Percentiles rank a stretch among this genome's conserved stretches.
phyloP scores from a whole-genome alignment of 495 filamentous ascomycete species.

The Lasiosphaeria hispida region DNA sequence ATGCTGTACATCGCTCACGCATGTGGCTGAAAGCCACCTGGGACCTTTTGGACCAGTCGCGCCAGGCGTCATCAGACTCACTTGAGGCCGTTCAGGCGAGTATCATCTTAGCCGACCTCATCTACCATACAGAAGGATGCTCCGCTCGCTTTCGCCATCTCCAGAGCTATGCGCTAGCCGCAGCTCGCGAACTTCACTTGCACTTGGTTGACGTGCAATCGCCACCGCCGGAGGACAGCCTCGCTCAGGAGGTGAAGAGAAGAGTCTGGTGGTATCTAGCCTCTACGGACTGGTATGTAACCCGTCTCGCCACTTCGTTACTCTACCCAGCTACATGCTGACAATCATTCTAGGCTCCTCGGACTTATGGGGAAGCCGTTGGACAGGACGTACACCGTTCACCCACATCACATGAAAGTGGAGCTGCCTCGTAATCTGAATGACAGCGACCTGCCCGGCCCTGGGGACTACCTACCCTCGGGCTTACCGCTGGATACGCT shows the following conservation, averaged over 20 bases:
- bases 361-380: constrained; percentile 34
- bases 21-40: constrained; percentile 39
- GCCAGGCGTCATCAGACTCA: constrained; percentile 24
- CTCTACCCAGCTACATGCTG: not conserved
- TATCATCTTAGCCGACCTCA: constrained; percentile 38
- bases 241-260: constrained; percentile 41
- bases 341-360: constrained; percentile 32
- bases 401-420: constrained; percentile 45
- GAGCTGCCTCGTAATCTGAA: constrained; percentile 46
- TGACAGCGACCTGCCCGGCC: constrained; percentile 44
- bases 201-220: constrained; percentile 40
- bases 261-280: constrained; percentile 52
- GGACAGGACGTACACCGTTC: constrained; percentile 41
- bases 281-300: constrained; percentile 45
- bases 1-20: not conserved
- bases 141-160: constrained; percentile 34
- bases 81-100: constrained; percentile 48
- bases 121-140: constrained; percentile 42
- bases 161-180: constrained; percentile 29
- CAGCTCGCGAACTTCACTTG: constrained; percentile 40
- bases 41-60: constrained; percentile 40
- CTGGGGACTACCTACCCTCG: too few species aligned
- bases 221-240: constrained; percentile 20
- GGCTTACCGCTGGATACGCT: constrained; percentile 18
- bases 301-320: not conserved